Evolutionary conservation across 257 asterid genomes (phyloP).

Genomic region (Solanum etuberosum): DNA sequence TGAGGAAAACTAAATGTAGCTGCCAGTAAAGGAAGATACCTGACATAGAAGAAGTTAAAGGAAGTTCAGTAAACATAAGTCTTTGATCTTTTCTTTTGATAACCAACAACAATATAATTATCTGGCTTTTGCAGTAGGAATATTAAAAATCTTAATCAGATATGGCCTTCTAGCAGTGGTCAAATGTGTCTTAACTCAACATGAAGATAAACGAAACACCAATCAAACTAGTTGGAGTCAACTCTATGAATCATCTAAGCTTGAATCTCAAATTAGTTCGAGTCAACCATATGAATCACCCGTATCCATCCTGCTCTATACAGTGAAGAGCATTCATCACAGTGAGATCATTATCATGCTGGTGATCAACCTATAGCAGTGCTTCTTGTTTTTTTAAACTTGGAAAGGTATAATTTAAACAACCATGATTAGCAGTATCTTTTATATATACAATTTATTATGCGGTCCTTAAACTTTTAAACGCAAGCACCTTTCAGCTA

Average conservation of each 20-base stretch:
- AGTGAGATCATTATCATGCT: background rate
- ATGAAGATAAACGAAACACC: background rate
- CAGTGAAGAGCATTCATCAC: background rate
- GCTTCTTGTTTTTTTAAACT: background rate
- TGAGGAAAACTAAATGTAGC: constrained; percentile 90
- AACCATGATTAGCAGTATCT: background rate
- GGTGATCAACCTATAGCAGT: background rate
- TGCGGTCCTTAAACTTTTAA: background rate
- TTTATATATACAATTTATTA: no score
- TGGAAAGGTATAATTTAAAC: background rate
- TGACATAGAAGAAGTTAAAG: constrained; percentile 1
- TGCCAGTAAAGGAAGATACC: constrained; percentile 81
- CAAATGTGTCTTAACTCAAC: background rate
- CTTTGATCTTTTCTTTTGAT: background rate
- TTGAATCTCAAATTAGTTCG: background rate
- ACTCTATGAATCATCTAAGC: background rate
- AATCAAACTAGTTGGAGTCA: background rate
- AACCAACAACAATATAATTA: background rate
- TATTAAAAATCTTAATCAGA: background rate
- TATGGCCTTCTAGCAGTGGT: background rate
- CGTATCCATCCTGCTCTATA: background rate
- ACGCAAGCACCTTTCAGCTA: background rate
- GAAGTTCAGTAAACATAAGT: background rate
- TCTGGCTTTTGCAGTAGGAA: background rate
- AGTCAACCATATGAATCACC: background rate